Conservation (phyloP, 2,329 filamentous ascomycete genomes). For the Penicillium sp. region DNA sequence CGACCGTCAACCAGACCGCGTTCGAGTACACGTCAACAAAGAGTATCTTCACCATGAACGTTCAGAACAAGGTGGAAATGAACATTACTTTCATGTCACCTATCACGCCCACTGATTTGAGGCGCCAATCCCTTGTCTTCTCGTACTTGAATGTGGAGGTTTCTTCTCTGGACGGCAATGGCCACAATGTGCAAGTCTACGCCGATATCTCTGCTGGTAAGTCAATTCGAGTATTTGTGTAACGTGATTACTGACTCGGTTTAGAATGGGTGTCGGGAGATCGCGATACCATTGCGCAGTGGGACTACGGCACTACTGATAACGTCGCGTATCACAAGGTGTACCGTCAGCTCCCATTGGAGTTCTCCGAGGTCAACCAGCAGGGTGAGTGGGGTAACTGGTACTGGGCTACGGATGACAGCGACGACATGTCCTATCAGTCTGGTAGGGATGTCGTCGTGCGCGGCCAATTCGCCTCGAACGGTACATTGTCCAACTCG, state of each 20-base stretch:
- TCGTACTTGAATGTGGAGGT: slow-evolving; percentile 68
- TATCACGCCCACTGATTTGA: slow-evolving; percentile 64
- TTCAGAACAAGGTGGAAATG: slow-evolving; percentile 60
- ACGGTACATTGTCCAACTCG: slow-evolving; percentile 46
- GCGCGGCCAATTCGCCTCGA: slow-evolving; percentile 45
- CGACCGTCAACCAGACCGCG: slow-evolving; percentile 56
- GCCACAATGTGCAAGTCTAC: slow-evolving; percentile 68
- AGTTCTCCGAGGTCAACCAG: slow-evolving; percentile 49
- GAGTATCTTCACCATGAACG: slow-evolving; percentile 67
- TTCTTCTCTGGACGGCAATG: slow-evolving; percentile 58
- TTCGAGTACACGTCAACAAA: slow-evolving; percentile 71
- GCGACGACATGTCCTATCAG: slow-evolving; percentile 44
- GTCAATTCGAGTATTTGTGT: slow-evolving; percentile 19
- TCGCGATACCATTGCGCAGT: slow-evolving; percentile 54
- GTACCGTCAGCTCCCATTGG: slow-evolving; percentile 47
- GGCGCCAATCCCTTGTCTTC: slow-evolving; percentile 66
- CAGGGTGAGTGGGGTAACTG: slow-evolving; percentile 55
- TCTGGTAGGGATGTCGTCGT: slow-evolving; percentile 49
- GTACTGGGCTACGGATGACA: slow-evolving; percentile 52
- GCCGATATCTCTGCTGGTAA: slow-evolving; percentile 68
- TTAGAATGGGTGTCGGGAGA: slow-evolving; percentile 72
- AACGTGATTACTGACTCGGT: slow-evolving; percentile 8
- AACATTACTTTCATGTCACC: slow-evolving; percentile 70
- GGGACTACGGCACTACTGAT: slow-evolving; percentile 56
- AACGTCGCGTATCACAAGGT: slow-evolving; percentile 62